Evolutionary conservation across 768 basidiomycete genomes (phyloP).

Genomic region (Lactifluus volemus): DNA sequence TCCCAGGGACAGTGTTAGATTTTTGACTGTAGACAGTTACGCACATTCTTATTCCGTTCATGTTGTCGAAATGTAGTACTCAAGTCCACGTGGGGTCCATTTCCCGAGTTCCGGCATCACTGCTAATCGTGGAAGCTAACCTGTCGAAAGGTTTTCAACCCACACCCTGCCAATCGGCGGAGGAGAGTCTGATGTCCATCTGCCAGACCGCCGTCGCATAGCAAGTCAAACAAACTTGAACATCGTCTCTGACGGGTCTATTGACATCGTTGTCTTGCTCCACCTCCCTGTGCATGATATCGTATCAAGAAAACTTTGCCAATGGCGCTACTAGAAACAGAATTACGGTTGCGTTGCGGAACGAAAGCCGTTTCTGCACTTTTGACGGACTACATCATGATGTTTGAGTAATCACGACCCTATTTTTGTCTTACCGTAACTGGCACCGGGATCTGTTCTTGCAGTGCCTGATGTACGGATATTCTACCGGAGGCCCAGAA

Average conservation of each 20-base stretch:
- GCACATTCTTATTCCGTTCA: background rate
- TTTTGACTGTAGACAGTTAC: background rate
- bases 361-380: background rate
- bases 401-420: background rate
- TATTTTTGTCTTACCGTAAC: background rate
- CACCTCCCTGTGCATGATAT: background rate
- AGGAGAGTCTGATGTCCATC: background rate
- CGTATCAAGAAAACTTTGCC: background rate
- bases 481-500: background rate
- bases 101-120: background rate
- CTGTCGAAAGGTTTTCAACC: background rate
- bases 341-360: background rate
- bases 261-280: background rate
- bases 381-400: background rate
- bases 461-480: background rate
- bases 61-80: no score
- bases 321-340: background rate
- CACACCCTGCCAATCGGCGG: background rate
- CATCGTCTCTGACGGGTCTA: background rate
- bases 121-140: background rate
- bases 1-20: background rate
- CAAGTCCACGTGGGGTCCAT: background rate
- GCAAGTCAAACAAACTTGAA: background rate
- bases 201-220: background rate
- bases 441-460: background rate